Conservation (phyloP, 306 rosid species). For the Aeschynomene evenia region DNA sequence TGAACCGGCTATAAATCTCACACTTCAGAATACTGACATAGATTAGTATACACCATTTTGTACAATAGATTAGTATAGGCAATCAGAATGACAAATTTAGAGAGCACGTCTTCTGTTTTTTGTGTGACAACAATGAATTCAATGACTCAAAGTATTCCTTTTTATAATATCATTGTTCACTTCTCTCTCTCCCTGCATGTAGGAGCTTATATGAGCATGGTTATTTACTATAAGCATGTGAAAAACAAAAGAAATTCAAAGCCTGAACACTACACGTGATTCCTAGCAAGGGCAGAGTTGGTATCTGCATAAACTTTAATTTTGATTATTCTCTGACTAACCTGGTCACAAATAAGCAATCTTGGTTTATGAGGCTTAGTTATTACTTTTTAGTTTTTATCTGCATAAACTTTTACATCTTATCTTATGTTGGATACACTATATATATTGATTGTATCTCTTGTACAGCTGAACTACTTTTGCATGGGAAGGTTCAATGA, state of each 20-base stretch:
- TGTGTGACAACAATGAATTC: neutral
- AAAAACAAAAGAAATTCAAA: neutral
- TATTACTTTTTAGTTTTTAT: neutral
- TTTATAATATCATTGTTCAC: neutral
- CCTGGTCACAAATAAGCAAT: neutral
- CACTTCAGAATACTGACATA: neutral
- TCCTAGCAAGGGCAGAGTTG: neutral
- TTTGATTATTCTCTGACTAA: no score
- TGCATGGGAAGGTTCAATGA: neutral
- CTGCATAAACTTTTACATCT: neutral
- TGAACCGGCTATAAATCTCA: neutral
- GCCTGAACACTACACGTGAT: neutral
- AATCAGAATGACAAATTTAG: neutral
- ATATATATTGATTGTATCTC: neutral
- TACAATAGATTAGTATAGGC: neutral
- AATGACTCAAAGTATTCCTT: neutral
- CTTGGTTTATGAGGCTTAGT: neutral
- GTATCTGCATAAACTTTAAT: no score
- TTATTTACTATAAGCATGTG: neutral
- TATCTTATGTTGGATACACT: neutral
- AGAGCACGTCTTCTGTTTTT: neutral
- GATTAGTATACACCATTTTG: slow-evolving; percentile 16
- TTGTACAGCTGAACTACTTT: neutral
- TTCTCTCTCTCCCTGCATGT: neutral
- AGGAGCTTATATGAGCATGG: neutral